Conservation (phyloP, 768 basidiomycete species). For the Tulasnella sp. region DNA sequence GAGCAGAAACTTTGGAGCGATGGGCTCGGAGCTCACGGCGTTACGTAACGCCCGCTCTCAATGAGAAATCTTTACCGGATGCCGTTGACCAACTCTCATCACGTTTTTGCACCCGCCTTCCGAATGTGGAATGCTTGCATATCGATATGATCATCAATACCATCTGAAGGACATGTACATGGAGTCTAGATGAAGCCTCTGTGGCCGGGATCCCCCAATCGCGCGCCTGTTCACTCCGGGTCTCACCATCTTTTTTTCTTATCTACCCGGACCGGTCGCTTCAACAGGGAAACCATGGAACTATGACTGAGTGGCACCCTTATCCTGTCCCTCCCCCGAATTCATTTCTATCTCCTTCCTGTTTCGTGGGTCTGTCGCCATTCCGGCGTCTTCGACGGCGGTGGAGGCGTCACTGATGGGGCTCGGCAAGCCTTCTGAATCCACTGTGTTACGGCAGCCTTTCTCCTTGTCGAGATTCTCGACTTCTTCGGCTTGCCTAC, state of each 20-base stretch:
- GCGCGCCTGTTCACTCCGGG: background rate
- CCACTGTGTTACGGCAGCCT: background rate
- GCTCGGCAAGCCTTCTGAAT: background rate
- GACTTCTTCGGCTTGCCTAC: background rate
- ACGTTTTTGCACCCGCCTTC: background rate
- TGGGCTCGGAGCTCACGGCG: background rate
- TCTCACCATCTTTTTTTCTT: background rate
- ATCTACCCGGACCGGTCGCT: background rate
- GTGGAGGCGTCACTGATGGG: background rate
- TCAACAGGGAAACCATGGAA: background rate
- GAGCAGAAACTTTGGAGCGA: constrained; percentile 2
- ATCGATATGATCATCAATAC: background rate
- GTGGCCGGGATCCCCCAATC: background rate
- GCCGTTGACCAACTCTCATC: background rate
- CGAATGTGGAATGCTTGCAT: background rate
- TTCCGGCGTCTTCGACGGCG: background rate
- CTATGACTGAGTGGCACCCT: background rate
- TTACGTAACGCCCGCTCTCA: background rate
- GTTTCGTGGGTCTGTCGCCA: background rate
- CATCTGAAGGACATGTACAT: background rate
- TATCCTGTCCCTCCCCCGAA: background rate
- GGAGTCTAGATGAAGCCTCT: no score
- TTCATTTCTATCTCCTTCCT: background rate
- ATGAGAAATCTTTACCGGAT: background rate
- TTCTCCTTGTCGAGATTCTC: background rate